phyloP scores from a whole-genome alignment of 306 rosid species.

The Pyrus betulifolia region DNA sequence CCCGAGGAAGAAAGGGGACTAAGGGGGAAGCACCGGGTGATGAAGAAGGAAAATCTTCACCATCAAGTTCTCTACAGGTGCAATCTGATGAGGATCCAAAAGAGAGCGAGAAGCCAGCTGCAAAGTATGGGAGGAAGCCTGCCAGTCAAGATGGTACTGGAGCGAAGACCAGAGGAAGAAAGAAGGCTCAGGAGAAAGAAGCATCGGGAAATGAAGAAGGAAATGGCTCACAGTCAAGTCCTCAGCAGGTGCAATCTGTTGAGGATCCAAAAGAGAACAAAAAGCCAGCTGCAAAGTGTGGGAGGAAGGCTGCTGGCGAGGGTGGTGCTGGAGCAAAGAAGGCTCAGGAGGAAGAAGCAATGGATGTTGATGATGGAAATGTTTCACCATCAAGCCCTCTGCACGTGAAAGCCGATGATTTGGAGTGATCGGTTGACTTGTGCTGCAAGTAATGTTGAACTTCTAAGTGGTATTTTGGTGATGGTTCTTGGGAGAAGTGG shows the following conservation, averaged over 20 bases:
- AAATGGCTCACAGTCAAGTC: conserved; percentile 38
- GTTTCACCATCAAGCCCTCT: conserved; percentile 43
- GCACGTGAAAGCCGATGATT: conserved; percentile 20
- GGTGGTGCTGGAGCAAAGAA: background rate
- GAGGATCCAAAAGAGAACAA: background rate
- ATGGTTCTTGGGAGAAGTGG: too few relatives aligned
- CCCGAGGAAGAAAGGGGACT: background rate
- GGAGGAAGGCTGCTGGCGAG: background rate
- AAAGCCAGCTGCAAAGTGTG: background rate
- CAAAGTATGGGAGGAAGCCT: background rate
- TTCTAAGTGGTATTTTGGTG: background rate
- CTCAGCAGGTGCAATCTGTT: conserved; percentile 23
- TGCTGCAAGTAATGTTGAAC: background rate
- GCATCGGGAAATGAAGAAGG: background rate
- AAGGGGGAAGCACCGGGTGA: background rate
- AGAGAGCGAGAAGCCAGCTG: background rate
- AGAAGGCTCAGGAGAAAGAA: background rate
- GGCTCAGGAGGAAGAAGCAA: background rate
- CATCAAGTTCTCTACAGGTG: conserved; percentile 38
- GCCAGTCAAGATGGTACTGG: background rate
- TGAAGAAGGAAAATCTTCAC: conserved; percentile 23
- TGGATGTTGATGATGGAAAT: conserved; percentile 11
- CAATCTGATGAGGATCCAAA: conserved; percentile 13
- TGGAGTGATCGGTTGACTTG: background rate
- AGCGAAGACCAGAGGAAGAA: background rate